Evolutionary conservation across 2,329 filamentous ascomycete genomes (phyloP).

Genomic region (Colletotrichum plurivorum): DNA sequence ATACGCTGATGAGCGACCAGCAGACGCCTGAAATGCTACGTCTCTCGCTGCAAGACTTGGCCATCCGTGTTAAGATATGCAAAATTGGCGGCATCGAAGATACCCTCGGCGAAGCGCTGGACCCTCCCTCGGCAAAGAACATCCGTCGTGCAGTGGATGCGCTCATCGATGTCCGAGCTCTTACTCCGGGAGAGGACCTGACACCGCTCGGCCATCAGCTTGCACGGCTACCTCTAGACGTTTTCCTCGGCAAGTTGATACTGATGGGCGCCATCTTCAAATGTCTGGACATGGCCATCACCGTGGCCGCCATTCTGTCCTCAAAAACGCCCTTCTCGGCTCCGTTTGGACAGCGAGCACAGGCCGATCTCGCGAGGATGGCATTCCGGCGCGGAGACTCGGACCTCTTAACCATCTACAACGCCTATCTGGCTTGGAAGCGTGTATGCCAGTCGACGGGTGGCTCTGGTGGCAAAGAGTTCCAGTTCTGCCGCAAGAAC

Average conservation of each 20-base stretch:
- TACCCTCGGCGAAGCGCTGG: constrained; percentile 88
- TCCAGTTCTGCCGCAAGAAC: constrained; percentile 94
- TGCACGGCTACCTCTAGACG: constrained; percentile 90
- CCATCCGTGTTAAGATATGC: constrained; percentile 97
- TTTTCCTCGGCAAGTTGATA: constrained; percentile 94
- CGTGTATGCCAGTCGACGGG: constrained; percentile 79
- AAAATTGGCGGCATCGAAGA: constrained; percentile 94
- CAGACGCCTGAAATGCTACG: constrained; percentile 98
- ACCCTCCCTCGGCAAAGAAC: constrained; percentile 92
- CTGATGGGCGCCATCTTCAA: constrained; percentile 89
- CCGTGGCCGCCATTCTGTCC: constrained; percentile 91
- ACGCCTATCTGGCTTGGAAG: constrained; percentile 93
- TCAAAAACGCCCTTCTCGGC: constrained; percentile 95
- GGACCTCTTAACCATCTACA: constrained; percentile 92
- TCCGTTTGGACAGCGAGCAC: constrained; percentile 85
- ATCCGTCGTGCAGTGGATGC: constrained; percentile 94
- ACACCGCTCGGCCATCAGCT: constrained; percentile 90
- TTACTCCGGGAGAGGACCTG: constrained; percentile 85
- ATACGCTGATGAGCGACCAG: constrained; percentile 87
- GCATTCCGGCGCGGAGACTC: constrained; percentile 90
- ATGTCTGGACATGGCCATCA: constrained; percentile 92
- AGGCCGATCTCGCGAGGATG: constrained; percentile 84
- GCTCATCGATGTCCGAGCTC: constrained; percentile 90
- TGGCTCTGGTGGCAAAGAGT: constrained; percentile 76
- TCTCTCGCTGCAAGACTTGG: constrained; percentile 92